Evolutionary conservation across 768 basidiomycete species (phyloP), one percentile per base, ranked within the genome.

Genomic region (Tulasnella calospora): DNA sequence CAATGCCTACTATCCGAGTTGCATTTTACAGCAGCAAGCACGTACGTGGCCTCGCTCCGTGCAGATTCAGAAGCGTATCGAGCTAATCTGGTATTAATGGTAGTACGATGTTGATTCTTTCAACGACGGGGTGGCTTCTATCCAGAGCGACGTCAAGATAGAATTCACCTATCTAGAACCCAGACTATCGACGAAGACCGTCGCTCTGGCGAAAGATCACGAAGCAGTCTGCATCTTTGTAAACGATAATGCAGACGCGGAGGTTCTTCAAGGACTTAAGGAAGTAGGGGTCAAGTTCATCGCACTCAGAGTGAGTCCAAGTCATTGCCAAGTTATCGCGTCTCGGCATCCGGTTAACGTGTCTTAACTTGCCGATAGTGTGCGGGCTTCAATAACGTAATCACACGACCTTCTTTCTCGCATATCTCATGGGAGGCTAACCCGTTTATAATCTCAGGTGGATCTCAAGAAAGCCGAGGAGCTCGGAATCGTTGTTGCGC

Each of bases 191-290:
- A 41, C 30, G 8, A 77, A 72, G 36, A 81, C 74, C 2, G 80
- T 67, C 21, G 33, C 75, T 23, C 71, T 80, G 17, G 79, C 79
- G 6, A 55, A 70, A 7, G 79, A 69, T 19, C 78, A 80, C 47
- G 79, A 81, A 38, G 79, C 78, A 2, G 80, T 81, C 35, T 81
- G 79, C 73, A 76, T 79, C 51, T 81, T 81, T 73, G 81, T 81
- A 3, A 81, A 81, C 47, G 81, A 81, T 71, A 71, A 61, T 15
- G 77, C 71, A 35, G 74, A 76, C 69, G 80, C 77, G 8, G 75
- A 70, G 38, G 75, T 61, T 46, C 71, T 81, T 7, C 75, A 81
- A 51, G 76, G 51, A 21, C 73, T 81, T n/a, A 41, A 75, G 21
- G 46, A 61, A 19, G 57, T 76, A 21, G 78, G 79, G 8, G 76